phyloP scores from a whole-genome alignment of 2,329 filamentous ascomycete species.

The Arthroderma uncinatum region DNA sequence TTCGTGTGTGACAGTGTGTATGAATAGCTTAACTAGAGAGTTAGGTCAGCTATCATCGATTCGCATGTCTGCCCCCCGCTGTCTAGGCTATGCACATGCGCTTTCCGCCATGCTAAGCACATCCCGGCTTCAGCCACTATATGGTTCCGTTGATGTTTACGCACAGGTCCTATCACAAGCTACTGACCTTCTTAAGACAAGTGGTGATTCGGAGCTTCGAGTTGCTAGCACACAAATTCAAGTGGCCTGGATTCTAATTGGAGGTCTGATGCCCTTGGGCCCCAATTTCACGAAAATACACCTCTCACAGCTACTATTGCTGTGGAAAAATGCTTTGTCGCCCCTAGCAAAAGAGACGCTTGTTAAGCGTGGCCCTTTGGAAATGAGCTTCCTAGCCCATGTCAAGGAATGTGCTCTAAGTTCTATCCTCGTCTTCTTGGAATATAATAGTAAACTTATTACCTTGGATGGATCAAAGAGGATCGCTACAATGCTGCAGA shows the following conservation, averaged over 20 bases:
- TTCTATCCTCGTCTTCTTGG: slow-evolving; percentile 80
- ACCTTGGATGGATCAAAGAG: slow-evolving; percentile 91
- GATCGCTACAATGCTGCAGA: slow-evolving; percentile 88
- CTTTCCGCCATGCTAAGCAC: slow-evolving; percentile 84
- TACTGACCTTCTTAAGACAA: slow-evolving; percentile 83
- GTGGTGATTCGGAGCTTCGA: slow-evolving; percentile 77
- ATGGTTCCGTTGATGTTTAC: slow-evolving; percentile 92
- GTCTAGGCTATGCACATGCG: slow-evolving; percentile 83
- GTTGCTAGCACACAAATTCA: slow-evolving; percentile 92
- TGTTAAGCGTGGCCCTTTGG: slow-evolving; percentile 67
- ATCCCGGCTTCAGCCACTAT: slow-evolving; percentile 74
- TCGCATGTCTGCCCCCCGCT: slow-evolving; percentile 68
- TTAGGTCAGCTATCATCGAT: slow-evolving; percentile 63
- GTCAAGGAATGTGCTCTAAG: slow-evolving; percentile 89
- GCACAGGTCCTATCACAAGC: slow-evolving; percentile 84
- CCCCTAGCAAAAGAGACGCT: slow-evolving; percentile 89
- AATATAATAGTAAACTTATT: slow-evolving; percentile 82
- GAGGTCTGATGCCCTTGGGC: slow-evolving; percentile 88
- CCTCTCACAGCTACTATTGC: slow-evolving; percentile 76
- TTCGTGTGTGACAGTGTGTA: slow-evolving; percentile 83
- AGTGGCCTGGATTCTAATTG: slow-evolving; percentile 94
- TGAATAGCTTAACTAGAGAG: slow-evolving; percentile 88
- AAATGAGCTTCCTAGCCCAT: slow-evolving; percentile 86
- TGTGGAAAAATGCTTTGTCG: slow-evolving; percentile 96
- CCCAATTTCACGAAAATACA: slow-evolving; percentile 99